Conservation (phyloP, 257 asterid species). For the Solanum megistacrolobum region DNA sequence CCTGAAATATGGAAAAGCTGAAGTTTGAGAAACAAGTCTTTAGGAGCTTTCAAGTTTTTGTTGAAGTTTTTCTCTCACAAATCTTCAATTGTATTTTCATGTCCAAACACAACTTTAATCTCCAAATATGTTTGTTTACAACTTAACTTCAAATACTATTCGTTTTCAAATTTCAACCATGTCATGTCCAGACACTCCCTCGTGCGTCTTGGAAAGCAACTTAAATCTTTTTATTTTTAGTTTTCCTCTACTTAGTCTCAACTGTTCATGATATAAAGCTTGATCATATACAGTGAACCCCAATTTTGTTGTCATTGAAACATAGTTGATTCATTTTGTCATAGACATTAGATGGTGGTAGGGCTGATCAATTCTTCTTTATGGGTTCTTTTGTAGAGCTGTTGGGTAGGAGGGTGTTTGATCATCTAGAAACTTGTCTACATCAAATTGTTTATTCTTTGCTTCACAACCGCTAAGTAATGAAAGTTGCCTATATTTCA, state of each 20-base stretch:
- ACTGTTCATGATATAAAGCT: background rate
- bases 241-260: background rate
- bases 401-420: background rate
- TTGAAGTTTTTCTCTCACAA: background rate
- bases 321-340: background rate
- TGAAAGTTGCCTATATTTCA: background rate
- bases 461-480: background rate
- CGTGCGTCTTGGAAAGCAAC: background rate
- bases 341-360: background rate
- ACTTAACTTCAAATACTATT: background rate
- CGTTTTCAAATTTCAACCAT: background rate
- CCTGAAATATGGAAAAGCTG: background rate
- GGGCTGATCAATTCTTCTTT: background rate
- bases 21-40: background rate
- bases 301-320: background rate
- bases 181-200: background rate
- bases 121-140: background rate
- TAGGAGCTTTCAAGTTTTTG: background rate
- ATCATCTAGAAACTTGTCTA: background rate
- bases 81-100: background rate
- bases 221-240: background rate
- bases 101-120: background rate
- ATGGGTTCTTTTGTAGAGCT: background rate
- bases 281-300: background rate
- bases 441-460: background rate